Evolutionary conservation across 2,329 filamentous ascomycete species (phyloP), one percentile per base, ranked within the genome.

Genomic region (Colletotrichum trifolii): DNA sequence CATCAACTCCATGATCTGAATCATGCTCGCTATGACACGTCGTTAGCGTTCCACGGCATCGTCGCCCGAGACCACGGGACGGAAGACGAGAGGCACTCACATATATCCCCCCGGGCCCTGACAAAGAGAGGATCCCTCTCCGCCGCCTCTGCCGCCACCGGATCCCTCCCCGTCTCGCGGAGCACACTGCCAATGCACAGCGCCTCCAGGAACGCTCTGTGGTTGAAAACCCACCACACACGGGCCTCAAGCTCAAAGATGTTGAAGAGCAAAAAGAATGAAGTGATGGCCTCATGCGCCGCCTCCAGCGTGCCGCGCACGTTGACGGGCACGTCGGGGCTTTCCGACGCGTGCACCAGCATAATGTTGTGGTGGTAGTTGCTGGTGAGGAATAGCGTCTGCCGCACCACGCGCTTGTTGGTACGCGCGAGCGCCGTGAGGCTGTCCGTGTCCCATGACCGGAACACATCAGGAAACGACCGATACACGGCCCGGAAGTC

Each of bases 211-310:
- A 94, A 94, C 0, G 91, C 91, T 1, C 92, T 82, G 73, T 94
- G 92, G 74, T 93, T 92, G 69, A 94, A 93, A 1, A 93, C 91
- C 91, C 91, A 95, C 91, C 91, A 94, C 1, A 94, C 91, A 12
- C 89, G 85, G 1, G 91, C 90, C 78, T 95, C 92, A 13, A 82
- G 81, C 69, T 90, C 87, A 67, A 94, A 88, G 11, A 92, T 78
- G 42, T 80, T 81, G 76, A 89, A 92, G 7, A 94, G 82, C 62
- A 93, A 82, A 74, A 94, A 94, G 73, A 94, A 95, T 1, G 90
- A 82, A 48, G 83, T 85, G 50, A 95, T 87, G 5, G 91, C 91
- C 73, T 91, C 90, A 70, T 93, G 89, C 0, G 91, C 91, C 0
- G 91, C 90, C 75, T 94, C 91, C 11, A 94, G 79, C 3, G 91